A percentile compares a stretch with the other conserved stretches of the same genome.
These are phyloP conservation scores for Flaveria trinervia DNA, from an alignment of 129 eudicot genomes.

Conservation along the genomic window DNA sequence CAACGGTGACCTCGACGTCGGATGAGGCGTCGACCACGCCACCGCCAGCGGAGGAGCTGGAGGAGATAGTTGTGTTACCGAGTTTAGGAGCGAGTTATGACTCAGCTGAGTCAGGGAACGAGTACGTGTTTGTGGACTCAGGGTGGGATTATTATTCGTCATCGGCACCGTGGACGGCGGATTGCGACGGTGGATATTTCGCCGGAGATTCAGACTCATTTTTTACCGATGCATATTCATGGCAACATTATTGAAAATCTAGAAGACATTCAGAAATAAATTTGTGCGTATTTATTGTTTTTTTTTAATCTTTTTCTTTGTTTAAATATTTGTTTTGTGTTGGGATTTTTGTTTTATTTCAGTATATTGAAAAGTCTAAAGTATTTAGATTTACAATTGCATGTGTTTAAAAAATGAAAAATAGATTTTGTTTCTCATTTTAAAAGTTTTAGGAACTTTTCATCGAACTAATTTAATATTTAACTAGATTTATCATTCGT, in stretches of 20 bases:
- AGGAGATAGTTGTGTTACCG: constrained; percentile 12
- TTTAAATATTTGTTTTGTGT: background rate
- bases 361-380: background rate
- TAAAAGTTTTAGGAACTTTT: no score
- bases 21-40: background rate
- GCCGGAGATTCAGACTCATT: constrained; percentile 4
- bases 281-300: background rate
- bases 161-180: background rate
- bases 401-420: no score
- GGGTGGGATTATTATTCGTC: constrained; percentile 21
- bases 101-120: constrained; percentile 22
- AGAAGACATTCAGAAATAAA: background rate
- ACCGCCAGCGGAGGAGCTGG: background rate
- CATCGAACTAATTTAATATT: no score
- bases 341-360: background rate
- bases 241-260: constrained; percentile 1
- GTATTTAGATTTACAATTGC: background rate
- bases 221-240: constrained; percentile 13
- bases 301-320: background rate
- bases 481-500: no score
- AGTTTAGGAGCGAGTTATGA: constrained; percentile 15
- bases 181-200: constrained; percentile 13
- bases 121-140: constrained; percentile 26
- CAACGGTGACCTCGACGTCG: background rate
- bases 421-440: no score